These are phyloP conservation scores for Scedosporium apiospermum DNA, from an alignment of 2,329 filamentous ascomycete species.

Conservation along the genomic window DNA sequence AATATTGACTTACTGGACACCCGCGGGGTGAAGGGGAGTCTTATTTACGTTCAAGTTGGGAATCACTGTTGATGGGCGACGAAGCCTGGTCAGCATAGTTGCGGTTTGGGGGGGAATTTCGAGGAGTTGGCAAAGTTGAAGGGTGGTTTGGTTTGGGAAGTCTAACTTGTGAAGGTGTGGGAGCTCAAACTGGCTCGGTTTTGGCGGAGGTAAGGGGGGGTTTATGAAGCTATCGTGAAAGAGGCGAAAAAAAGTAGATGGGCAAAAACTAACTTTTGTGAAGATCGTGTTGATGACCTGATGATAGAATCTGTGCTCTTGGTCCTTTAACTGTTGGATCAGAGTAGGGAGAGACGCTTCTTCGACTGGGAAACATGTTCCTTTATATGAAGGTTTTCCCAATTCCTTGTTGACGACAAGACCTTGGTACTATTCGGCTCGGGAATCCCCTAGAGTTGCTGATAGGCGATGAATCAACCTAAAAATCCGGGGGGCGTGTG, in stretches of 20 bases:
- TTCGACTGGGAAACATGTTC: slow-evolving; percentile 30
- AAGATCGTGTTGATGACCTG: slow-evolving; percentile 22
- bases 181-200: not conserved
- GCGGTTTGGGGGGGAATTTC: slow-evolving; percentile 2
- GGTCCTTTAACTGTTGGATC: slow-evolving; percentile 29
- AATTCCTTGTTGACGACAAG: not conserved
- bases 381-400: slow-evolving; percentile 24
- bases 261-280: slow-evolving; percentile 29
- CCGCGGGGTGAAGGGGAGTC: slow-evolving; percentile 81
- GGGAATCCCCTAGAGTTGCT: slow-evolving; percentile 3
- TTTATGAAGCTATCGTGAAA: slow-evolving; percentile 7
- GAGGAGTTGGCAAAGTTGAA: slow-evolving; percentile 3
- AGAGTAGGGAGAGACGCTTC: slow-evolving; percentile 26
- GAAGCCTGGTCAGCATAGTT: slow-evolving; percentile 12
- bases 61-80: slow-evolving; percentile 32
- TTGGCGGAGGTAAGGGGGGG: not conserved
- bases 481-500: not conserved
- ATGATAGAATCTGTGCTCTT: slow-evolving; percentile 26
- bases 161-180: not conserved
- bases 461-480: not conserved
- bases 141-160: not conserved
- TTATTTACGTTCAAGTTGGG: slow-evolving; percentile 63
- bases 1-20: slow-evolving; percentile 67
- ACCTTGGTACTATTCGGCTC: slow-evolving; percentile 7
- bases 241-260: not conserved